Conservation (phyloP, 2,329 filamentous ascomycete species). For the Colletotrichum sp. region DNA sequence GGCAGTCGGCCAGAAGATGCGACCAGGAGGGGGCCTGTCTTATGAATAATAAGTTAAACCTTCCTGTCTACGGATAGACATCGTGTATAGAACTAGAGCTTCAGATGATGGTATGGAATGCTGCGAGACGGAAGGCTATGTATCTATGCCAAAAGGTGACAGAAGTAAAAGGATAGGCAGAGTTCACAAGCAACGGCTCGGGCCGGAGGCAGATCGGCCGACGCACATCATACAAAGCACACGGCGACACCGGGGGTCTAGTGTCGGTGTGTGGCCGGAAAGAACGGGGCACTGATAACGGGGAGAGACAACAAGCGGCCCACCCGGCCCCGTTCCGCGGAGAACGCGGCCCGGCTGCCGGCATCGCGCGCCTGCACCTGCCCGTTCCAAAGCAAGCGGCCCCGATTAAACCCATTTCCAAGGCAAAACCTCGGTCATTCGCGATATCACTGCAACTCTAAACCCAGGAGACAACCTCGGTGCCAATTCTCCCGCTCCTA, state of each 20-base stretch:
- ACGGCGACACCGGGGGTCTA: not conserved
- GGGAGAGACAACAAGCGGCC: not conserved
- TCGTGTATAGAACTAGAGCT: fast-evolving
- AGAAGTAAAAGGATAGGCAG: not conserved
- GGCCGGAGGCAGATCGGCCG: not conserved
- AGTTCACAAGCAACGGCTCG: not conserved
- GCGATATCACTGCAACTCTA: not conserved
- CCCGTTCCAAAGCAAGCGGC: not conserved
- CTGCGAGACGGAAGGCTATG: not conserved
- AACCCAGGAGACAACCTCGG: not conserved
- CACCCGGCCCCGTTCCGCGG: not conserved
- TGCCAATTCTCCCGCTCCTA: not conserved
- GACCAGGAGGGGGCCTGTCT: not conserved
- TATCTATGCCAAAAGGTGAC: not conserved
- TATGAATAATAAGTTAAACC: fast-evolving
- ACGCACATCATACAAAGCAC: not conserved
- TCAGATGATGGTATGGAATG: not conserved
- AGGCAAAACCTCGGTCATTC: not conserved
- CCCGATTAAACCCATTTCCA: not conserved
- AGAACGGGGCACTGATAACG: not conserved
- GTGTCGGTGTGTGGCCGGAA: not conserved
- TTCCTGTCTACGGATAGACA: not conserved
- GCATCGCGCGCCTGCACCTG: not conserved
- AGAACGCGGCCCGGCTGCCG: not conserved
- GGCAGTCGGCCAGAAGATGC: fast-evolving